phyloP scores from a whole-genome alignment of 169 alveolate genomes.

The Neospora caninum region DNA sequence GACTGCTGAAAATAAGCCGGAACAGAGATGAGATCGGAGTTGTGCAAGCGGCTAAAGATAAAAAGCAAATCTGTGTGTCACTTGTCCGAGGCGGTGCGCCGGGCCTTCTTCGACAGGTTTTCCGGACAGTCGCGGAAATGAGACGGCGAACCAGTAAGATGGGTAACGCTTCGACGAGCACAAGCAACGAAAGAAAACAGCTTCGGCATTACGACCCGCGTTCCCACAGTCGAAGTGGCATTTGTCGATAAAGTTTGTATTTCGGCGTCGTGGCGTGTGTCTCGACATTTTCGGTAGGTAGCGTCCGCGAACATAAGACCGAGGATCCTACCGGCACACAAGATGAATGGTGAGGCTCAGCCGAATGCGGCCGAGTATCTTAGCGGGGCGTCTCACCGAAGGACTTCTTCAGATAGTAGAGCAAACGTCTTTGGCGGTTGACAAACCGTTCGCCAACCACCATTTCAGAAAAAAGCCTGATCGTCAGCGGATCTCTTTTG shows the following conservation, averaged over 20 bases:
- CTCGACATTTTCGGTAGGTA: no score
- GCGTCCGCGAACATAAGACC: not conserved
- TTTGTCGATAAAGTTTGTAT: no score
- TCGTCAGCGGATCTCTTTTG: not conserved
- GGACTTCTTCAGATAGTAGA: no score
- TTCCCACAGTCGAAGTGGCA: no score
- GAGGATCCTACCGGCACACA: not conserved
- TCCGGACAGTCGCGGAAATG: not conserved
- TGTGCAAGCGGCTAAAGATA: slow-evolving; percentile 36
- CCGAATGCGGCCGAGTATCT: not conserved
- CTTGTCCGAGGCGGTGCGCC: slow-evolving; percentile 55
- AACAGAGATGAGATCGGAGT: slow-evolving; percentile 68
- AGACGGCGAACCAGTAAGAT: not conserved
- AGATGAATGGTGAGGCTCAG: not conserved
- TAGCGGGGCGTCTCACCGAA: not conserved
- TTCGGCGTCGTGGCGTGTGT: not conserved
- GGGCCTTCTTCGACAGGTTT: not conserved
- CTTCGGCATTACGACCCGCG: no score
- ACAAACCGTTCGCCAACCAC: no score
- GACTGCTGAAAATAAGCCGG: slow-evolving; percentile 25
- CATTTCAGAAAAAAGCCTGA: not conserved
- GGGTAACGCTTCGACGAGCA: not conserved
- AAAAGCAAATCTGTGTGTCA: slow-evolving; percentile 31
- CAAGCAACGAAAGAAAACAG: not conserved
- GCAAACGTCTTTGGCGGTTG: no score